Evolutionary conservation across 805 yeast species (phyloP), one percentile per base, ranked within the genome.

Genomic region (Torulaspora gathmanii): DNA sequence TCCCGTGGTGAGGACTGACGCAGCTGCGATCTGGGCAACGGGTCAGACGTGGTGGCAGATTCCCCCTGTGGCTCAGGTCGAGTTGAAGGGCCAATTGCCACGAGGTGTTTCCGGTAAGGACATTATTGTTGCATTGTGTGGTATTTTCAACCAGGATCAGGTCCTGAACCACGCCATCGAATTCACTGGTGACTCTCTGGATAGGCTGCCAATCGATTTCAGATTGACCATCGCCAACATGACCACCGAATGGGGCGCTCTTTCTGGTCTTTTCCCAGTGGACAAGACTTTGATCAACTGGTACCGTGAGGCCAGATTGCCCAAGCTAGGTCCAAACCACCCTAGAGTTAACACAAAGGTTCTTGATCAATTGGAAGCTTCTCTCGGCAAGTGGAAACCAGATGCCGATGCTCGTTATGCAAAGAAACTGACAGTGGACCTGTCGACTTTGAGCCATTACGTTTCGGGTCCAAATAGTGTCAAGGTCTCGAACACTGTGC

Each of bases 31-130:
- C 54, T 93, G 99, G 99, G 98, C 99, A 10, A 93, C 99, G 0
- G 98, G 98, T 33, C 95, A 89, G 70, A 93, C 99, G 3, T 93
- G 99, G 99, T 93, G 99, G 99, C 99, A 95, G 77, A 87, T 93
- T 44, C 99, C 99, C 2, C 98, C 99, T 0, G 98, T 93, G 19
- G 99, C 98, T 28, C 80, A 82, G 58, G 98, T 93, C 8, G 95
- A 87, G 65, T 75, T 93, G 45, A 72, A 76, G 53, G 96, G 96
- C 34, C 67, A 77, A 54, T 75, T 93, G 47, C 96, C 95, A 10
- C 69, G 75, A 40, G 96, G 96, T 13, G 89, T 87, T 13, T 81
- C 95, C 3, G 99, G 99, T 51, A 93, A 93, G 67, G 99, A 93
- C 69, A 93, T 93, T 40, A 93, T 93, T 64, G 95, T 95, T 17